Conservation (phyloP, 2,329 filamentous ascomycete species). For the Bipolaris bicolor region DNA sequence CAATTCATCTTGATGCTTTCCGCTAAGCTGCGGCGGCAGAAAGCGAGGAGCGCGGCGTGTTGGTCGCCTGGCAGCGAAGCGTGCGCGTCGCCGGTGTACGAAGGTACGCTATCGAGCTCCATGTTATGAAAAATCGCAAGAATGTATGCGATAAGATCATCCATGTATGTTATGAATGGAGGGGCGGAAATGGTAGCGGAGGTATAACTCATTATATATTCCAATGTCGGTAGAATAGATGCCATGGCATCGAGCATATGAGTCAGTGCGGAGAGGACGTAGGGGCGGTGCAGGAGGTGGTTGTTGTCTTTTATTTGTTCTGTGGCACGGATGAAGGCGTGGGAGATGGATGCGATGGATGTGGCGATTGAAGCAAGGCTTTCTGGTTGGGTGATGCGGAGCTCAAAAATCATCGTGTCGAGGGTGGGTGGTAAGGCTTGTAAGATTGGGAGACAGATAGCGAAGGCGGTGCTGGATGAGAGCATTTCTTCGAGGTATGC, state of each 20-base stretch:
- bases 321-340: conserved; percentile 47
- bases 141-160: conserved; percentile 48
- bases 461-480: conserved; percentile 55
- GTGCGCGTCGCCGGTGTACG: conserved; percentile 22
- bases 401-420: conserved; percentile 52
- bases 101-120: conserved; percentile 21
- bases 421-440: conserved; percentile 54
- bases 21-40: conserved; percentile 51
- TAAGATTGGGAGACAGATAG: conserved; percentile 60
- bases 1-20: conserved; percentile 55
- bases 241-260: conserved; percentile 52
- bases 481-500: conserved; percentile 61
- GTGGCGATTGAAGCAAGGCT: conserved; percentile 48
- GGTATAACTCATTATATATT: conserved; percentile 54
- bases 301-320: conserved; percentile 45
- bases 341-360: conserved; percentile 50
- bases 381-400: conserved; percentile 51
- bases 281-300: conserved; percentile 47
- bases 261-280: conserved; percentile 48
- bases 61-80: background rate
- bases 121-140: conserved; percentile 31
- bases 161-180: conserved; percentile 50
- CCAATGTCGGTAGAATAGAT: conserved; percentile 51
- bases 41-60: conserved; percentile 27
- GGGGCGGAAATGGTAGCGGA: conserved; percentile 4